Percentiles rank a stretch among this genome's conserved stretches.
Conservation (phyloP, 1,284 basidiomycete genomes). For the Farysia itapuensis region DNA sequence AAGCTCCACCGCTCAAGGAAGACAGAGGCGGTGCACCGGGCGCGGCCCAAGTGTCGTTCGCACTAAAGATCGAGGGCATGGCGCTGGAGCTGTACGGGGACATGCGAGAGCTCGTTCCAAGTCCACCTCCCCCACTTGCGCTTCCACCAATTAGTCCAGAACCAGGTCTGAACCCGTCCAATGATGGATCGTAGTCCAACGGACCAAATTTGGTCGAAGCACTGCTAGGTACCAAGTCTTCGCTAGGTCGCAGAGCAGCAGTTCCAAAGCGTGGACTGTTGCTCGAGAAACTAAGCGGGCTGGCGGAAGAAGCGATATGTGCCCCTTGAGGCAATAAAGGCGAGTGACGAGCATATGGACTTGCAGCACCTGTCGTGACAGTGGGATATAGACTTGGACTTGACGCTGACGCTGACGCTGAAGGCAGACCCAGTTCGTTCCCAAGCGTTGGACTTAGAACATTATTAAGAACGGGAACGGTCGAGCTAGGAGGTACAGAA, state of each 20-base stretch:
- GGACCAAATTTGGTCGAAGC: constrained; percentile 16
- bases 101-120: constrained; percentile 2
- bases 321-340: constrained; percentile 14
- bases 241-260: constrained; percentile 4
- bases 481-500: not conserved
- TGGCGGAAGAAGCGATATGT: not conserved
- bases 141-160: constrained; percentile 7
- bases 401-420: constrained; percentile 8
- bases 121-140: not conserved
- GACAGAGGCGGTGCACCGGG: not conserved
- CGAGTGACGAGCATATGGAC: constrained; percentile 23
- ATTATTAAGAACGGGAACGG: constrained; percentile 4
- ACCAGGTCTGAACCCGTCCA: constrained; percentile 29
- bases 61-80: constrained; percentile 22
- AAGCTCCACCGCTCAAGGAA: not conserved
- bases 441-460: constrained; percentile 9
- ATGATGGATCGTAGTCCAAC: constrained; percentile 24
- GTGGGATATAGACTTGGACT: constrained; percentile 16
- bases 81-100: constrained; percentile 13
- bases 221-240: not conserved
- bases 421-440: constrained; percentile 13
- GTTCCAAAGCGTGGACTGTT: constrained; percentile 24
- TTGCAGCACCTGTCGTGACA: constrained; percentile 7
- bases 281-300: constrained; percentile 5
- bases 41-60: constrained; percentile 22